Evolutionary conservation across 2,329 filamentous ascomycete genomes (phyloP).

Genomic region (Chrysoporthe cubensis): DNA sequence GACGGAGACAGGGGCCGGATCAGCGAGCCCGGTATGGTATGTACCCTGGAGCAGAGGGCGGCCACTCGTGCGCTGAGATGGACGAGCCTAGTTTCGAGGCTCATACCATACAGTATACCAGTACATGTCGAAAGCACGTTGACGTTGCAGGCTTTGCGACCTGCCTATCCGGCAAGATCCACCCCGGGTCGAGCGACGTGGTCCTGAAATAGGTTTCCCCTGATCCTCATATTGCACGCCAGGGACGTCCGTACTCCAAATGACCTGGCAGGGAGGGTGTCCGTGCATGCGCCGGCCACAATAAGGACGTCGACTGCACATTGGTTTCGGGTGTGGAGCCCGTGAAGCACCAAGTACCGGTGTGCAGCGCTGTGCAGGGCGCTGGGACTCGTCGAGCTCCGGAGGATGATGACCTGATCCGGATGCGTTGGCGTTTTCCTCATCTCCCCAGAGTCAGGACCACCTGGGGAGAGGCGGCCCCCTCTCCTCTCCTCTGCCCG

Average conservation of each 20-base stretch:
- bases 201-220: constrained; percentile 10
- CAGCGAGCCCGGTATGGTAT: no score
- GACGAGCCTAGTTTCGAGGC: background rate
- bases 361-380: constrained; percentile 11
- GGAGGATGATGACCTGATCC: constrained; percentile 17
- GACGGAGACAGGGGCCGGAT: background rate
- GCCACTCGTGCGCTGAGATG: background rate
- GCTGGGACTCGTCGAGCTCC: constrained; percentile 7
- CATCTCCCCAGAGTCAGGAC: constrained; percentile 2
- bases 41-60: no score
- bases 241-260: background rate
- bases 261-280: background rate
- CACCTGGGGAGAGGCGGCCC: background rate
- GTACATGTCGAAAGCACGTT: background rate
- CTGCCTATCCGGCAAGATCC: constrained; percentile 3
- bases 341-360: constrained; percentile 12
- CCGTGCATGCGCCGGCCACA: background rate
- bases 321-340: constrained; percentile 9
- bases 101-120: background rate
- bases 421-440: constrained; percentile 5
- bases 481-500: background rate
- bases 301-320: background rate
- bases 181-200: background rate
- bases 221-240: background rate
- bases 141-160: background rate